These are phyloP conservation scores for Ballota nigra DNA, from an alignment of 257 asterid genomes.

Conservation along the genomic window DNA sequence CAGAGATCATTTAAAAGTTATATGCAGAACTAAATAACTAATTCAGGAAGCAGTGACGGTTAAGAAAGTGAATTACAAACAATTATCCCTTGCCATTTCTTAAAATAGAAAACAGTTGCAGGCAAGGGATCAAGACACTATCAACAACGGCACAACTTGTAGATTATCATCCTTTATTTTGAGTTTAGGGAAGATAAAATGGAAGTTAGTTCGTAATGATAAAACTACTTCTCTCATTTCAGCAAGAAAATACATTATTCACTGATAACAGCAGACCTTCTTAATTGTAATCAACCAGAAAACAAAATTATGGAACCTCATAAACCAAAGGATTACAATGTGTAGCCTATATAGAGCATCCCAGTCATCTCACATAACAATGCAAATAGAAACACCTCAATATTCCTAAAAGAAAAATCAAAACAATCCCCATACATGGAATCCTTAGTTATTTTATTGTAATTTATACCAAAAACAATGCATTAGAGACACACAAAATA, in stretches of 20 bases:
- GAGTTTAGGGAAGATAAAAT: slow-evolving; percentile 1
- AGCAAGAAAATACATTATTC: not conserved
- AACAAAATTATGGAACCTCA: not conserved
- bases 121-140: not conserved
- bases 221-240: not conserved
- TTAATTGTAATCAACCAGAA: not conserved
- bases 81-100: not conserved
- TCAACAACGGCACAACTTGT: not conserved
- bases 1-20: not conserved
- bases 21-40: not conserved
- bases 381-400: not conserved
- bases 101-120: not conserved
- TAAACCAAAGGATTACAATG: not conserved
- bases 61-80: not conserved
- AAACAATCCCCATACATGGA: not conserved
- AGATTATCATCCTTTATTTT: not conserved
- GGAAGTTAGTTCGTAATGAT: not conserved
- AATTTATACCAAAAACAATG: not conserved
- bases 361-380: not conserved
- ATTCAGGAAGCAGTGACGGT: not conserved
- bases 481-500: not conserved
- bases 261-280: slow-evolving; percentile 7
- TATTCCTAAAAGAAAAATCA: not conserved
- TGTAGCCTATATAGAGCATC: not conserved
- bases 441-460: not conserved